phyloP scores from a whole-genome alignment of 2,329 filamentous ascomycete species.

The Cercospora janseana region DNA sequence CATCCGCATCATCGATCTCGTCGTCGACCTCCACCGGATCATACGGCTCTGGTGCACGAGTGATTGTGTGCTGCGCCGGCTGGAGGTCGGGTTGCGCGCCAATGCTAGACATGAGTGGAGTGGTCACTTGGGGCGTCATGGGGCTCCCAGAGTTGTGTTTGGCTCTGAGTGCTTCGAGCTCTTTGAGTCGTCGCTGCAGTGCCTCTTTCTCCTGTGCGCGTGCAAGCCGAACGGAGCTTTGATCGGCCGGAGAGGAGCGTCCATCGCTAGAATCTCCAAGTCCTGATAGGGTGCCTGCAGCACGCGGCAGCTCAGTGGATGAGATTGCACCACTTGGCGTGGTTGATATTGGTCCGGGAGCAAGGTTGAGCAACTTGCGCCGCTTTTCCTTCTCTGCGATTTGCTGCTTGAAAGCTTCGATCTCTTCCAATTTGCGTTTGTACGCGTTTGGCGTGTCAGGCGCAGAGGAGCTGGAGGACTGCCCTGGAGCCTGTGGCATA shows the following conservation, averaged over 20 bases:
- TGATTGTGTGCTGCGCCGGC: neutral
- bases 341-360: neutral
- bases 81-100: neutral
- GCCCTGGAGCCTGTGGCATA: neutral
- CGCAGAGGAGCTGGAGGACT: constrained; percentile 14
- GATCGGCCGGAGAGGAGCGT: constrained; percentile 1
- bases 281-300: too few species aligned
- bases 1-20: constrained; percentile 19
- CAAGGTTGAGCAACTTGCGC: constrained; percentile 35
- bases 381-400: constrained; percentile 45
- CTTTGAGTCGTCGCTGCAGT: constrained; percentile 14
- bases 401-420: constrained; percentile 29
- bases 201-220: constrained; percentile 17
- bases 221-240: constrained; percentile 2
- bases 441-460: constrained; percentile 21
- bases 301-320: too few species aligned
- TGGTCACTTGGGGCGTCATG: neutral
- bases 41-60: neutral
- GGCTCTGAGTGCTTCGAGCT: constrained; percentile 13
- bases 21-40: constrained; percentile 2
- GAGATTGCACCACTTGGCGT: neutral
- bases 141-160: constrained; percentile 7
- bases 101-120: neutral
- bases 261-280: too few species aligned
- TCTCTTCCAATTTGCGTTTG: constrained; percentile 26